These are phyloP conservation scores for Dorcoceras hygrometricum DNA, from an alignment of 257 asterid genomes.

Conservation along the genomic window DNA sequence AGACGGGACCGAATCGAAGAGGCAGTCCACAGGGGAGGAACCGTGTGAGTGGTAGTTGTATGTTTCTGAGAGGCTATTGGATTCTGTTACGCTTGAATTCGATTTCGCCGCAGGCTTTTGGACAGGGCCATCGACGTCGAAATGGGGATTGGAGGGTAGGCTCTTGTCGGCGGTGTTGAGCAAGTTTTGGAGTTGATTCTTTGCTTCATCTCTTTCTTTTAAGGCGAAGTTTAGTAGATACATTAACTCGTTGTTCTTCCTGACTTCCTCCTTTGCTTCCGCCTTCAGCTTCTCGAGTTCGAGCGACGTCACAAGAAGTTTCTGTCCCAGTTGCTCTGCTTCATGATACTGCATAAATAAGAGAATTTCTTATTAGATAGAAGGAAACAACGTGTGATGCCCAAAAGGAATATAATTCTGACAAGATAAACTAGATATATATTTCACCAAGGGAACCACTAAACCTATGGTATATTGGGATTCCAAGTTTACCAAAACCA, in stretches of 20 bases:
- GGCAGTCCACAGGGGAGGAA: conserved; percentile 49
- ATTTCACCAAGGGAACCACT: background rate
- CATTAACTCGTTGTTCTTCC: conserved; percentile 40
- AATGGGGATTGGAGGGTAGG: conserved; percentile 12
- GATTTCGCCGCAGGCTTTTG: conserved; percentile 31
- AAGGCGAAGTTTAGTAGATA: conserved; percentile 37
- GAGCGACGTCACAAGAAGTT: conserved; percentile 42
- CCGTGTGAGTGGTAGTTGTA: conserved; percentile 42
- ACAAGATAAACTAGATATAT: background rate
- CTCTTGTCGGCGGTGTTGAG: conserved; percentile 28
- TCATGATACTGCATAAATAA: conserved; percentile 34
- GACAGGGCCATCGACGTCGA: conserved; percentile 29
- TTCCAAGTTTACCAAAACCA: background rate
- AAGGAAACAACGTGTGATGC: background rate
- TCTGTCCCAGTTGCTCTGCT: conserved; percentile 41
- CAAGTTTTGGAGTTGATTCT: conserved; percentile 39
- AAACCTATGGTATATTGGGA: conserved; percentile 1
- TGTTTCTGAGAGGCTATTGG: conserved; percentile 56
- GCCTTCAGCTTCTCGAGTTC: conserved; percentile 47
- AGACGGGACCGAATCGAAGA: conserved; percentile 45
- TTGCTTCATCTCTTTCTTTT: conserved; percentile 61
- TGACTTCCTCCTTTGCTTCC: conserved; percentile 40
- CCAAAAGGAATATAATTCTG: conserved; percentile 1
- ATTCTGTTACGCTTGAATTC: conserved; percentile 62
- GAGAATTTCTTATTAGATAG: background rate